phyloP scores from a whole-genome alignment of 2,329 filamentous ascomycete genomes.

The Penicillium sp. region DNA sequence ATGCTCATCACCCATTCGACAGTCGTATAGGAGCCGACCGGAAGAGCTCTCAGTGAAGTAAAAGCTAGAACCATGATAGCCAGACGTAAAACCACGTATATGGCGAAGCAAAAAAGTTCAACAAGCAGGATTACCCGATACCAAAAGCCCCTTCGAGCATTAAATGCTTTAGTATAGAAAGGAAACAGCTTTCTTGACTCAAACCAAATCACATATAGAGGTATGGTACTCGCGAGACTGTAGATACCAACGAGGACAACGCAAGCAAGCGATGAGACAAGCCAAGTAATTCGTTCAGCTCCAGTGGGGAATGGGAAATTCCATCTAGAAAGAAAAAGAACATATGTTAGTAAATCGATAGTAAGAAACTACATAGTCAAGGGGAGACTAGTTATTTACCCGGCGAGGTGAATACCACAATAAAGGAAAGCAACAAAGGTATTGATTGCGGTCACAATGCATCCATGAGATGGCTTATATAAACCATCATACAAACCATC shows the following conservation, averaged over 20 bases:
- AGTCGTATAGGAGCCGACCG: background rate
- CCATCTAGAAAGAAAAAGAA: background rate
- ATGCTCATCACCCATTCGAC: background rate
- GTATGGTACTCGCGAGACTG: background rate
- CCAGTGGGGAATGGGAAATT: background rate
- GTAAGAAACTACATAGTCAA: background rate
- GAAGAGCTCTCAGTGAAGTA: background rate
- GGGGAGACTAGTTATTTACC: background rate
- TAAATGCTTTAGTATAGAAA: background rate
- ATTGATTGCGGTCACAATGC: background rate
- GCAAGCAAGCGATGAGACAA: background rate
- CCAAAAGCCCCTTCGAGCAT: background rate
- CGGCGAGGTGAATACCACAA: background rate
- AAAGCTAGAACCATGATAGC: background rate
- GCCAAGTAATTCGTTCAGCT: background rate
- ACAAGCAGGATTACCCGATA: background rate
- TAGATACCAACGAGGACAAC: background rate
- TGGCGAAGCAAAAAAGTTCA: background rate
- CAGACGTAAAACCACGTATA: background rate
- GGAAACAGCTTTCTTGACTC: background rate
- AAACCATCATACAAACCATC: too few species aligned
- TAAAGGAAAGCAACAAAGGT: background rate
- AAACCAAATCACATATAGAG: background rate
- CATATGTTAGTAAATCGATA: background rate
- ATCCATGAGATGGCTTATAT: background rate